A percentile compares a stretch with the other conserved stretches of the same genome.
These are phyloP conservation scores for Aspergillus asperescens DNA, from an alignment of 495 filamentous ascomycete species.

Conservation along the genomic window DNA sequence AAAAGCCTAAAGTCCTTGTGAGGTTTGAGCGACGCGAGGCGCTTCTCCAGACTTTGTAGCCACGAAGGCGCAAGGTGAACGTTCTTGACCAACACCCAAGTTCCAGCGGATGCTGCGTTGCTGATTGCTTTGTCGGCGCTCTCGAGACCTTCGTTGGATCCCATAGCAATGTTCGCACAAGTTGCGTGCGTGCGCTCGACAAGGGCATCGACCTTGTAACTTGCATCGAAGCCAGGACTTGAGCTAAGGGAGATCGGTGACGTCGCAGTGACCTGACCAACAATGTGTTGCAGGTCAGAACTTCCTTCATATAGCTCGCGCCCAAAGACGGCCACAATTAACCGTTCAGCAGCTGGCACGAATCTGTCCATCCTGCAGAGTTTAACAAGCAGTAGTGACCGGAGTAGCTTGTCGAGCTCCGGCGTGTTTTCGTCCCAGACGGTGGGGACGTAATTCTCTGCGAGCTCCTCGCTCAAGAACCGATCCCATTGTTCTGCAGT, in stretches of 20 bases:
- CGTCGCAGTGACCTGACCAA: conserved; percentile 75
- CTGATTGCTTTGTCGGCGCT: conserved; percentile 92
- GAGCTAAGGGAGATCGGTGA: conserved; percentile 89
- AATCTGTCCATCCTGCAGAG: conserved; percentile 93
- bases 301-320: conserved; percentile 70
- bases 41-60: conserved; percentile 95
- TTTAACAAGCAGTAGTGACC: conserved; percentile 82
- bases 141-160: conserved; percentile 86
- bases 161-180: conserved; percentile 98
- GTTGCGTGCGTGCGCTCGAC: conserved; percentile 74
- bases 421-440: conserved; percentile 64
- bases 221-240: conserved; percentile 94
- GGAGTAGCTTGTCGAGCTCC: conserved; percentile 69
- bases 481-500: conserved; percentile 64
- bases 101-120: conserved; percentile 86
- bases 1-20: conserved; percentile 92
- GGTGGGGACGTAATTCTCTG: conserved; percentile 77
- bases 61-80: conserved; percentile 93
- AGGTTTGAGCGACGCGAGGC: conserved; percentile 90
- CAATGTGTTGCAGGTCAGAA: conserved; percentile 78
- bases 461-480: conserved; percentile 80
- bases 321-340: conserved; percentile 88
- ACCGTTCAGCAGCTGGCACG: conserved; percentile 84
- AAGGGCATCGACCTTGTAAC: conserved; percentile 94
- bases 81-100: conserved; percentile 98